These are phyloP conservation scores for Tolypocladium guangdongense DNA, from an alignment of 2,329 filamentous ascomycete species.

Conservation along the genomic window DNA sequence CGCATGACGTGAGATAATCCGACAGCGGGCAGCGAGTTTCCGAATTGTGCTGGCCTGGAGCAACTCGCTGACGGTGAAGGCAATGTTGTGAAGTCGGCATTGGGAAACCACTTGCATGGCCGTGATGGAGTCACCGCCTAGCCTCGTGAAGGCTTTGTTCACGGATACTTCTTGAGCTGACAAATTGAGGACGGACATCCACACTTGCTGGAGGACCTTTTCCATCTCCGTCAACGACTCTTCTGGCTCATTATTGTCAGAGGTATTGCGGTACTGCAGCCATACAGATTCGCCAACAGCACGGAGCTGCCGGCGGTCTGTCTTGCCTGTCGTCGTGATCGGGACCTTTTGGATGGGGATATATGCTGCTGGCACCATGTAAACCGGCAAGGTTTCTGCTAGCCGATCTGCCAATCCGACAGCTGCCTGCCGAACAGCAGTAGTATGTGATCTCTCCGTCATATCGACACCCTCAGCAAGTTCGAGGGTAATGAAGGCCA, in stretches of 20 bases:
- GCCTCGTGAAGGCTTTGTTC: constrained; percentile 23
- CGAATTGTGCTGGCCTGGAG: constrained; percentile 17
- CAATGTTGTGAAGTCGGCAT: constrained; percentile 17
- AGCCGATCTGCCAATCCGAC: constrained; percentile 1
- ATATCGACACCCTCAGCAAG: neutral
- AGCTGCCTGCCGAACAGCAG: constrained; percentile 1
- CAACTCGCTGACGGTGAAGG: constrained; percentile 21
- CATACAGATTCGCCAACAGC: constrained; percentile 2
- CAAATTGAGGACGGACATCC: constrained; percentile 28
- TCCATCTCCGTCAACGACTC: constrained; percentile 1
- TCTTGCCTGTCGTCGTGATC: constrained; percentile 6
- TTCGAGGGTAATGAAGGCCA: constrained; percentile 5
- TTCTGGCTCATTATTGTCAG: neutral
- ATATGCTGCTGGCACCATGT: constrained; percentile 10
- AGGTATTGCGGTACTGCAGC: neutral
- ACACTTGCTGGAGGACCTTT: constrained; percentile 15
- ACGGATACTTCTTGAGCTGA: constrained; percentile 15
- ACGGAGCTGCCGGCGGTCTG: constrained; percentile 6
- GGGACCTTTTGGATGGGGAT: constrained; percentile 6
- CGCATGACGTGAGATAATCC: neutral
- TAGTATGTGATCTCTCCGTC: neutral
- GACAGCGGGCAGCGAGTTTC: constrained; percentile 10
- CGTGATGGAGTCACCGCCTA: constrained; percentile 33
- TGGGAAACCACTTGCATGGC: constrained; percentile 32
- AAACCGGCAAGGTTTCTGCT: constrained; percentile 3